phyloP scores from a whole-genome alignment of 441 rosid species.

The Syzygium malaccense region DNA sequence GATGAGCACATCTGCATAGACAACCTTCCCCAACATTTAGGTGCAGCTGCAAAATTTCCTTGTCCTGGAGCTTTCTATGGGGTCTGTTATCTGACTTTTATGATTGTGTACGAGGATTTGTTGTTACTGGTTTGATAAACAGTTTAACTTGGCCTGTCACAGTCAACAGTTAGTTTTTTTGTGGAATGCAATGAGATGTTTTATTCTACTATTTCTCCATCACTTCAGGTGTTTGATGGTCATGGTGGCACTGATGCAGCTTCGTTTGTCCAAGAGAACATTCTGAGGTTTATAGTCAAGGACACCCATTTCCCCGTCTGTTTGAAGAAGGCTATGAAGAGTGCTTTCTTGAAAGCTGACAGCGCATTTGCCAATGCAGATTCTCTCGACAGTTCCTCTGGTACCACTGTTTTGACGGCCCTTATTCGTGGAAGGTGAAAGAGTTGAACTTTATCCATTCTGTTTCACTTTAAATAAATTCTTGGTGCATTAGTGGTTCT shows the following conservation, averaged over 20 bases:
- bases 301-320: neutral
- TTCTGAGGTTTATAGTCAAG: neutral
- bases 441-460: neutral
- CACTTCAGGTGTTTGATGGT: slow-evolving; percentile 3
- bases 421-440: neutral
- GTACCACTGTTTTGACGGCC: slow-evolving; percentile 1
- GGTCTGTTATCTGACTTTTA: neutral
- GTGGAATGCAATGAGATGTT: neutral
- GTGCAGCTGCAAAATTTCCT: neutral
- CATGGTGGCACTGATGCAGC: slow-evolving; percentile 6
- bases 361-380: neutral
- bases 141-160: neutral
- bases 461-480: neutral
- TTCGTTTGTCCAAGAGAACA: neutral
- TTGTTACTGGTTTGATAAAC: neutral
- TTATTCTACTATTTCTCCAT: neutral
- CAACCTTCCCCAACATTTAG: neutral
- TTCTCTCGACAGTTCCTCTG: neutral
- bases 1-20: neutral
- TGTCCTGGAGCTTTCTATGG: slow-evolving; percentile 3
- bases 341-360: neutral
- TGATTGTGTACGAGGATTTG: neutral
- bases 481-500: neutral
- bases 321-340: neutral
- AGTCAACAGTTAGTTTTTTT: neutral